Evolutionary conservation across 768 basidiomycete genomes (phyloP).

Genomic region (Lanmaoa rubissima): DNA sequence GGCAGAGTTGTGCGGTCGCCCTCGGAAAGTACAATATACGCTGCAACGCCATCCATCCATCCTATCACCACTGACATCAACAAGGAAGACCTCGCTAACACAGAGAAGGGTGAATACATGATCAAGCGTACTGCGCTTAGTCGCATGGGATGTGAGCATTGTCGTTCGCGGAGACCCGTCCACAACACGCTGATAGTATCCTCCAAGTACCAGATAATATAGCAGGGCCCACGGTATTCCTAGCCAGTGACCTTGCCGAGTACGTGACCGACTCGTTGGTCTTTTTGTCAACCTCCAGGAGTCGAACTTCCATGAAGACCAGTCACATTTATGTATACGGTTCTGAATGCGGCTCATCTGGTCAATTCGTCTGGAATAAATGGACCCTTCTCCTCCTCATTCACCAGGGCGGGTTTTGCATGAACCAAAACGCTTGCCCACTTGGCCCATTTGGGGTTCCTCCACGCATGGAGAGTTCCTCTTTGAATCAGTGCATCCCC

Average conservation of each 20-base stretch:
- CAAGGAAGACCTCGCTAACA: neutral
- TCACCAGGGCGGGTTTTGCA: neutral
- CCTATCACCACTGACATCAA: neutral
- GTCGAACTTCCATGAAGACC: neutral
- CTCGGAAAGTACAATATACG: neutral
- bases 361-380: slow-evolving; percentile 47
- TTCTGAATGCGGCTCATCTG: neutral
- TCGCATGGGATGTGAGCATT: neutral
- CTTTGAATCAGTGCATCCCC: slow-evolving; percentile 48
- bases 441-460: slow-evolving; percentile 49
- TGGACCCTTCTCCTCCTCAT: neutral
- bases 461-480: slow-evolving; percentile 63
- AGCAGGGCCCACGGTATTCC: neutral
- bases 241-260: neutral
- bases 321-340: neutral
- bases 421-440: neutral
- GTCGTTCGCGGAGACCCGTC: neutral
- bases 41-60: neutral
- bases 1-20: neutral
- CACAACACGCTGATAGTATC: neutral
- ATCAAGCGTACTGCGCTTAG: neutral
- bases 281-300: neutral
- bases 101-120: neutral
- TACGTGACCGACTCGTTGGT: neutral
- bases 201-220: neutral